phyloP scores from a whole-genome alignment of 345 rosid species.

The Salix brachista region DNA sequence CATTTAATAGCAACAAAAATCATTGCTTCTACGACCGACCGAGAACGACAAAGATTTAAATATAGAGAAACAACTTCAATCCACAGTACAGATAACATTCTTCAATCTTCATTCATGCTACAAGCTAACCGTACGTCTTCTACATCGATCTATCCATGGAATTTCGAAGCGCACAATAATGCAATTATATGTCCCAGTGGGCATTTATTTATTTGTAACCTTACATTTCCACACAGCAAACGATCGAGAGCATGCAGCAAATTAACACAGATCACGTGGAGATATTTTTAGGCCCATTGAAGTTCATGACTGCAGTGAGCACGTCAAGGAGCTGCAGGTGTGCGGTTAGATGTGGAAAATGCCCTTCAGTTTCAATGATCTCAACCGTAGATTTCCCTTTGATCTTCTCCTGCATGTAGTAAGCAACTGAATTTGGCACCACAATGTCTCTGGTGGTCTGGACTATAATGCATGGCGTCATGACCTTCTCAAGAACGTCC shows the following conservation, averaged over 20 bases:
- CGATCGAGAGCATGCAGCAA: neutral
- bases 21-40: too few species aligned
- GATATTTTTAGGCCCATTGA: neutral
- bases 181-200: neutral
- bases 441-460: conserved; percentile 48
- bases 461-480: conserved; percentile 52
- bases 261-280: neutral
- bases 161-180: too few species aligned
- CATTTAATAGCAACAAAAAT: too few species aligned
- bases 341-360: conserved; percentile 74
- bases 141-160: too few species aligned
- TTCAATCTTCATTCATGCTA: too few species aligned
- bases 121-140: too few species aligned
- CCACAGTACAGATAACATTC: too few species aligned
- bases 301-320: conserved; percentile 38
- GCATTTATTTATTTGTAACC: conserved; percentile 1
- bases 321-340: conserved; percentile 44
- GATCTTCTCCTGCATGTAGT: conserved; percentile 62
- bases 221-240: neutral
- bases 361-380: conserved; percentile 47
- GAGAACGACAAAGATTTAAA: too few species aligned
- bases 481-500: conserved; percentile 40
- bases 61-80: too few species aligned
- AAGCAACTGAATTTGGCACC: conserved; percentile 52
- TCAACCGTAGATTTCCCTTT: conserved; percentile 53